Evolutionary conservation across 495 filamentous ascomycete genomes (phyloP), one percentile per base, ranked within the genome.

Genomic region (Friedmanniomyces simplex): DNA sequence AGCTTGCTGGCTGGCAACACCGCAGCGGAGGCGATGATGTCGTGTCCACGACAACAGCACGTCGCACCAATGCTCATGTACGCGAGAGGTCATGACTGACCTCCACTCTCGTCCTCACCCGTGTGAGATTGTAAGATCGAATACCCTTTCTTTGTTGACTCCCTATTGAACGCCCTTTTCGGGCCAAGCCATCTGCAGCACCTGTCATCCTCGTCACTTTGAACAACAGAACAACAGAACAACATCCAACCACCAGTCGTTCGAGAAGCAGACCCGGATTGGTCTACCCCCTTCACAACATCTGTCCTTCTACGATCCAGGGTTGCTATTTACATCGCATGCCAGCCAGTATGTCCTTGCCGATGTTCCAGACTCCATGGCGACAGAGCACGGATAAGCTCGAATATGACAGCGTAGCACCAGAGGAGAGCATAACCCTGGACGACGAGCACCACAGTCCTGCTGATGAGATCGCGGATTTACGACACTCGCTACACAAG

Each of bases 11-110:
- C 4, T 32, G 28, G 4, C 28, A 3, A 32, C 28, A 32, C 3
- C 3, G 28, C 28, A 32, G 28, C 28, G 28, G 28, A 32, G 4
- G 28, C 28, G 10, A 4, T 10, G 28, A 32, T 32, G 28, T 32
- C 28, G 28, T 32, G 28, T 65, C 52, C n/a, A 73, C 63, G 42
- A 54, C 45, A 30, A 70, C 65, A 39, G 74, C 62, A 1, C 69
- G 70, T 32, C 28, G 4, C 28, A 10, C 28, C 28, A 3, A 32
- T 32, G 28, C 28, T 32, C 28, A 32, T 32, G 28, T 10, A 32
- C 28, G 10, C 28, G 3, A 10, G 10, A 32, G 28, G 3, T 10
- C 28, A 10, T 10, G 10, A 32, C 28, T 32, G 28, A 32, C 28
- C 28, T 32, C 10, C 4, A 32, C 28, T 3, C 3, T 32, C 28